Base-by-base conservation (phyloP, 371 early-diverging fungal genomes). In the Mortierella sp. region DNA sequence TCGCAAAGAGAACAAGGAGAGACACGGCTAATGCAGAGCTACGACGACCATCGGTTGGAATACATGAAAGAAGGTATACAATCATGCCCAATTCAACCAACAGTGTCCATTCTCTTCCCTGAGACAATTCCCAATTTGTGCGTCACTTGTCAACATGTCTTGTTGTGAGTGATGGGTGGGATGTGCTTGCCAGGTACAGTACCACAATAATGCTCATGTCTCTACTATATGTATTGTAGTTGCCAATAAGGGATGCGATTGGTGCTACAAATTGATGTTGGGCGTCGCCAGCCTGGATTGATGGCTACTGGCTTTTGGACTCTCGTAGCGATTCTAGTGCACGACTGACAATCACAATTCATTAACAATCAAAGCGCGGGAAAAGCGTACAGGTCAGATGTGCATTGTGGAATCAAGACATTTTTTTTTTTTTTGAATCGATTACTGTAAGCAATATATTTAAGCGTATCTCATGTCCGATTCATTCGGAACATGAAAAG, bases 361-460 rank as follows among this genome's bases (percentile, higher is more conserved):
- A 6, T 39, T 39, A 39, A 39, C 10, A 6, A 39, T 45, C 12
- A 58, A 57, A 18, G 58, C 57, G 66, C 40, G 43, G 43, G 58
- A 57, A 51, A 59, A 22, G 40, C 20, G 47, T 45, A 10, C 39
- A 39, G 4, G 6, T 39, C 16, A 45, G 16, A 45, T 45, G 73
- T 66, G 73, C 73, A 73, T 66, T 61, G 62, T 67, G 67, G 73
- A 67, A 73, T 73, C 67, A 24, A 49, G n/a, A 66, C 28, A 72
- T 51, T n/a, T n/a, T n/a, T n/a, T n/a, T n/a, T n/a, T n/a, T n/a
- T n/a, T n/a, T 22, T 62, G 14, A 57, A 45, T 26, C 47, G 8
- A 32, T 28, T 30, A 18, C 26, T 12, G 58, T 16, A 30, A 28
- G 30, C 0, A 26, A 57, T 32, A 28, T 28, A 26, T 30, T 32